Conservation (phyloP, 768 basidiomycete genomes). For the Trichaptum fuscoviolaceum region DNA sequence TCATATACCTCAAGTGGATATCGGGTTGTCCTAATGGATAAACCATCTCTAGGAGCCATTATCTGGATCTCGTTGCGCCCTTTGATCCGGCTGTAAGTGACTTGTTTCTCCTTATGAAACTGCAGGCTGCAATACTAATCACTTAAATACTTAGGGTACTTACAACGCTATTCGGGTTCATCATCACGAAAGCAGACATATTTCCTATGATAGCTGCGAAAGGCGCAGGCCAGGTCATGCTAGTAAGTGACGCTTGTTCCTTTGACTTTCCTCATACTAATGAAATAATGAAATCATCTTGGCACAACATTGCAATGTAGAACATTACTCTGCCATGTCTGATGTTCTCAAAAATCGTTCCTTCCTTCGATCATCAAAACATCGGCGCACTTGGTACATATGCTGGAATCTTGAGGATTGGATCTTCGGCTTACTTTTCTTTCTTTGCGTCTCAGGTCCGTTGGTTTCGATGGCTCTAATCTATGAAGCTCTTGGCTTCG, state of each 20-base stretch:
- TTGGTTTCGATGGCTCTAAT: conserved; percentile 54
- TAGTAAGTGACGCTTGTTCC: conserved; percentile 29
- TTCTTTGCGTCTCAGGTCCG: conserved; percentile 39
- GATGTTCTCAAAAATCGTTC: conserved; percentile 69
- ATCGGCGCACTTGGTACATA: conserved; percentile 44
- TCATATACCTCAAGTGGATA: neutral
- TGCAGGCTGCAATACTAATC: neutral
- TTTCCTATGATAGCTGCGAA: conserved; percentile 54
- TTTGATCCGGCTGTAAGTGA: conserved; percentile 50
- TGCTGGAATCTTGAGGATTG: neutral
- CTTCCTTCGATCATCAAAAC: conserved; percentile 56
- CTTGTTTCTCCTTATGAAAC: conserved; percentile 8
- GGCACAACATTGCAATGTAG: conserved; percentile 8
- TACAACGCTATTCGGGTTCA: conserved; percentile 49
- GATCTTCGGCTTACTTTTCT: neutral
- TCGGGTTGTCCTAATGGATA: neutral
- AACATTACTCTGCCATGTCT: conserved; percentile 61
- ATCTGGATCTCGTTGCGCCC: conserved; percentile 63
- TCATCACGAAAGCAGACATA: conserved; percentile 54
- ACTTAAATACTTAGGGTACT: conserved; percentile 35
- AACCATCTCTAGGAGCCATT: conserved; percentile 37
- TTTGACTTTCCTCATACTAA: neutral
- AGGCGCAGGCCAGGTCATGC: conserved; percentile 53
- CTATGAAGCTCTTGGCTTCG: conserved; percentile 52
- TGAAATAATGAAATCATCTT: neutral